phyloP scores from a whole-genome alignment of 768 basidiomycete genomes.

The Sarcomyxa edulis region DNA sequence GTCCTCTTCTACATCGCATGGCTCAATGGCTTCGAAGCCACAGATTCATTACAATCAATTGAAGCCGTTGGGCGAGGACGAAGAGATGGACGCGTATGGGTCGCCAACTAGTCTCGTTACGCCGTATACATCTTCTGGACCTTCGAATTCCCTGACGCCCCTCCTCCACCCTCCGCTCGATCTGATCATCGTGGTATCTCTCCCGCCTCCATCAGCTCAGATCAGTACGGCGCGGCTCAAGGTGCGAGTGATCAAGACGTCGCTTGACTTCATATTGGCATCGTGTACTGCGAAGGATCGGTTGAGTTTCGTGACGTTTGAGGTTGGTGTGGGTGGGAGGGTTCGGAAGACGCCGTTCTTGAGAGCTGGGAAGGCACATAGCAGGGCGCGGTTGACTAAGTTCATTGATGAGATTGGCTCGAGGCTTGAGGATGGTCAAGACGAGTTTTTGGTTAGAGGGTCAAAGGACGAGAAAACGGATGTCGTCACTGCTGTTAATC shows the following conservation, averaged over 20 bases:
- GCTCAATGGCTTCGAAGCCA: constrained; percentile 41
- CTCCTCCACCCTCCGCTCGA: constrained; percentile 86
- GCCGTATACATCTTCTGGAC: constrained; percentile 67
- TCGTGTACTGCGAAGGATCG: constrained; percentile 76
- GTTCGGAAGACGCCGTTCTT: constrained; percentile 96
- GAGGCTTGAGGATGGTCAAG: constrained; percentile 33
- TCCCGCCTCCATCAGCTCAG: constrained; percentile 68
- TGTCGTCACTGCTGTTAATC: constrained; percentile 97
- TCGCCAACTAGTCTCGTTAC: constrained; percentile 55
- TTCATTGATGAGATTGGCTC: constrained; percentile 72
- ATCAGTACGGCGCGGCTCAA: constrained; percentile 84
- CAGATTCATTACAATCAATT: constrained; percentile 46
- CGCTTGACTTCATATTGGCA: constrained; percentile 81
- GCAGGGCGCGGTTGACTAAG: constrained; percentile 62
- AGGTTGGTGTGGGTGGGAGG: constrained; percentile 75
- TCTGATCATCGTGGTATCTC: constrained; percentile 85
- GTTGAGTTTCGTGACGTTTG: constrained; percentile 87
- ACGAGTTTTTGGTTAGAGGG: constrained; percentile 60
- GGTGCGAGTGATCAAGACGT: constrained; percentile 80
- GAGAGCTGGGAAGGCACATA: constrained; percentile 60
- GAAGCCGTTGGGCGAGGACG: constrained; percentile 67
- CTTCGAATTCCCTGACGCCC: constrained; percentile 77
- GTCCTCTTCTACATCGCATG: constrained; percentile 72
- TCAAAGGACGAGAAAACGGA: constrained; percentile 93
- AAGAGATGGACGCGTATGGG: constrained; percentile 56